phyloP scores from a whole-genome alignment of 192 early-diverging fungal genomes.

The Linnemannia zychae region DNA sequence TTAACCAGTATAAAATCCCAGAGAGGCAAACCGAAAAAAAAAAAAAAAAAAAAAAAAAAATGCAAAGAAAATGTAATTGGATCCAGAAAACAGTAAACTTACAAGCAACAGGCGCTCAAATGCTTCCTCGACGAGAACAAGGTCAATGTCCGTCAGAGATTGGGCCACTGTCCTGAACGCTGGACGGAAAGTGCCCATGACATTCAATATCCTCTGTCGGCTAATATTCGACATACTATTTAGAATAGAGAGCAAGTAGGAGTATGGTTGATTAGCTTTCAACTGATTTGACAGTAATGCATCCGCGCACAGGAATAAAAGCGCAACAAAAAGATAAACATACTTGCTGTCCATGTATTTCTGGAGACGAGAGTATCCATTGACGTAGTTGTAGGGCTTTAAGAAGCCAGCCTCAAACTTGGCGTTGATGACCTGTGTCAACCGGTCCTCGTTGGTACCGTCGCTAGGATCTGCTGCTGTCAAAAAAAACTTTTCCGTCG shows the following conservation, averaged over 20 bases:
- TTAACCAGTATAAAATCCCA: not conserved
- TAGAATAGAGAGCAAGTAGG: not conserved
- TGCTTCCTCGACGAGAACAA: slow-evolving; percentile 95
- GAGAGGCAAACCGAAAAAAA: not conserved
- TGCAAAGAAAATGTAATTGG: not conserved
- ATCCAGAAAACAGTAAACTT: slow-evolving; percentile 12
- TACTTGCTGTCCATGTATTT: slow-evolving; percentile 90
- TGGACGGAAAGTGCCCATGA: slow-evolving; percentile 91
- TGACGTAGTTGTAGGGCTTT: slow-evolving; percentile 98
- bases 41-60: slow-evolving; percentile 9
- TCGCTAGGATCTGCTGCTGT: slow-evolving; percentile 94
- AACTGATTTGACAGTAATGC: not conserved
- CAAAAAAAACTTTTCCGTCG: slow-evolving; percentile 90
- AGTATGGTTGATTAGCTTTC: not conserved
- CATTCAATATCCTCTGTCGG: slow-evolving; percentile 85
- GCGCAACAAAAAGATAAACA: slow-evolving; percentile 3
- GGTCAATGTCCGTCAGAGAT: slow-evolving; percentile 92
- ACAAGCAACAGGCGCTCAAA: slow-evolving; percentile 93
- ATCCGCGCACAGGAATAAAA: not conserved
- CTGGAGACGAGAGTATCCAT: slow-evolving; percentile 90
- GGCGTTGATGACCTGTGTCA: slow-evolving; percentile 93
- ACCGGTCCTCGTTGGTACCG: slow-evolving; percentile 87
- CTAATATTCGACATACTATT: slow-evolving; percentile 76
- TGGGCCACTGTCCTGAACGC: slow-evolving; percentile 90
- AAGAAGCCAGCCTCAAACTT: slow-evolving; percentile 96